Conservation (phyloP, 1,284 basidiomycete genomes). For the Sanghuangporus sanghuang region DNA sequence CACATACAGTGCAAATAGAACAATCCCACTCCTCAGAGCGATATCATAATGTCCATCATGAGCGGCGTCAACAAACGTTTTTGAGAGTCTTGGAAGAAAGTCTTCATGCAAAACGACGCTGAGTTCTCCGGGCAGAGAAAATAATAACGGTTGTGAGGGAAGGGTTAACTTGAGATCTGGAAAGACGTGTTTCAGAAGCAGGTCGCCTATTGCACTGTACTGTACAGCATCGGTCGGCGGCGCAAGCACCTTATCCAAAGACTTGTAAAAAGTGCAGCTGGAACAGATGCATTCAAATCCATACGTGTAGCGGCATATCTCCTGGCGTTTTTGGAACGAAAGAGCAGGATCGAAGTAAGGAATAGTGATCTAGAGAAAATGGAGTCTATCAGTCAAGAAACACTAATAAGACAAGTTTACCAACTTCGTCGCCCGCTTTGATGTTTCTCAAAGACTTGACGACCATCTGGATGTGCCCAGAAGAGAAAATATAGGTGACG, state of each 20-base stretch:
- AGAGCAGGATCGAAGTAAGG: slow-evolving; percentile 75
- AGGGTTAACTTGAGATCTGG: slow-evolving; percentile 16
- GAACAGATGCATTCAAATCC: slow-evolving; percentile 61
- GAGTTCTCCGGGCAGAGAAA: slow-evolving; percentile 36
- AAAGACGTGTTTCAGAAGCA: slow-evolving; percentile 9
- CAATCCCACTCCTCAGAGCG: slow-evolving; percentile 50
- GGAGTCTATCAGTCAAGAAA: not conserved
- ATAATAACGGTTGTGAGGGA: slow-evolving; percentile 26
- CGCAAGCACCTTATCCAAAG: slow-evolving; percentile 31
- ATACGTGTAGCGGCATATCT: slow-evolving; percentile 55
- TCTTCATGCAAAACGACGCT: slow-evolving; percentile 46
- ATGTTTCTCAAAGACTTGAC: slow-evolving; percentile 58
- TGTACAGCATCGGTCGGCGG: slow-evolving; percentile 30
- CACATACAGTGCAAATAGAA: slow-evolving; percentile 57
- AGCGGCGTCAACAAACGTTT: slow-evolving; percentile 56
- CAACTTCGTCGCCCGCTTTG: slow-evolving; percentile 55
- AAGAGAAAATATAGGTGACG: slow-evolving; percentile 48
- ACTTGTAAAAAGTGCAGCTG: slow-evolving; percentile 43
- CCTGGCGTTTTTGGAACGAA: slow-evolving; percentile 47
- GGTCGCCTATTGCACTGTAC: slow-evolving; percentile 24
- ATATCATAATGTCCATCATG: slow-evolving; percentile 53
- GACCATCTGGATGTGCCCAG: slow-evolving; percentile 46
- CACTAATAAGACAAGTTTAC: slow-evolving; percentile 2
- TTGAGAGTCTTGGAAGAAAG: slow-evolving; percentile 54
- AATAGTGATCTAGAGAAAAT: slow-evolving; percentile 49